A percentile compares a stretch with the other conserved stretches of the same genome.
These are phyloP conservation scores for Malassezia sympodialis DNA, from an alignment of 1,284 basidiomycete genomes.

Conservation along the genomic window DNA sequence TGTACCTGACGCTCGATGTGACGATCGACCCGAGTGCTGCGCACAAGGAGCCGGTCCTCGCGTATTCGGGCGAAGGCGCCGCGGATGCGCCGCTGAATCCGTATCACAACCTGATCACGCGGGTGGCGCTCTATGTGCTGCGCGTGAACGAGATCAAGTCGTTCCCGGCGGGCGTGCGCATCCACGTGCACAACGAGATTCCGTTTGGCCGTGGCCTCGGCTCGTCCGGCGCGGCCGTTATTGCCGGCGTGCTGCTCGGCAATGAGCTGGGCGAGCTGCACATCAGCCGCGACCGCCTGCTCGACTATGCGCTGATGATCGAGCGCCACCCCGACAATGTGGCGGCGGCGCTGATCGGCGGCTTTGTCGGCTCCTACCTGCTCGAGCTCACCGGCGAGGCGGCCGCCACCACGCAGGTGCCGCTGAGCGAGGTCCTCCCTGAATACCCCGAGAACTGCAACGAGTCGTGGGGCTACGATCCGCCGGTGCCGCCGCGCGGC, in stretches of 20 bases:
- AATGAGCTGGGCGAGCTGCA: slow-evolving; percentile 67
- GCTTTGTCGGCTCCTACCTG: slow-evolving; percentile 95
- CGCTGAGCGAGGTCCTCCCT: slow-evolving; percentile 87
- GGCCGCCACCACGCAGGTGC: slow-evolving; percentile 69
- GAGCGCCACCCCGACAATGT: slow-evolving; percentile 99
- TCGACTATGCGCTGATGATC: slow-evolving; percentile 98
- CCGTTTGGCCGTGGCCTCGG: slow-evolving; percentile 95
- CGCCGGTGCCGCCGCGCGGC: slow-evolving; percentile 73
- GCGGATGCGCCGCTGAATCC: slow-evolving; percentile 82
- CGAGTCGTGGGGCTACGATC: slow-evolving; percentile 76
- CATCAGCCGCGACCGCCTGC: slow-evolving; percentile 62
- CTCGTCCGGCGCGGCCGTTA: slow-evolving; percentile 92
- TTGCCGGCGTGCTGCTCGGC: slow-evolving; percentile 85
- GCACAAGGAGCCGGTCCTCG: slow-evolving; percentile 55
- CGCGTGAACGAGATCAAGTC: slow-evolving; percentile 66
- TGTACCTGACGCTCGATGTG: slow-evolving; percentile 70
- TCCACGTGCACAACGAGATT: slow-evolving; percentile 82
- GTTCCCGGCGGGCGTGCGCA: slow-evolving; percentile 58
- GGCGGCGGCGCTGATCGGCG: slow-evolving; percentile 88
- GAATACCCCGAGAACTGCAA: slow-evolving; percentile 90
- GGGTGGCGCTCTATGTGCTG: slow-evolving; percentile 90
- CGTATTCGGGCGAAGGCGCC: slow-evolving; percentile 78
- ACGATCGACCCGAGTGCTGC: slow-evolving; percentile 21
- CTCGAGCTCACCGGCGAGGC: slow-evolving; percentile 59
- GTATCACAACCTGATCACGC: slow-evolving; percentile 95